These are phyloP conservation scores for Mucor indicus DNA, from an alignment of 371 early-diverging fungal species.

Conservation along the genomic window DNA sequence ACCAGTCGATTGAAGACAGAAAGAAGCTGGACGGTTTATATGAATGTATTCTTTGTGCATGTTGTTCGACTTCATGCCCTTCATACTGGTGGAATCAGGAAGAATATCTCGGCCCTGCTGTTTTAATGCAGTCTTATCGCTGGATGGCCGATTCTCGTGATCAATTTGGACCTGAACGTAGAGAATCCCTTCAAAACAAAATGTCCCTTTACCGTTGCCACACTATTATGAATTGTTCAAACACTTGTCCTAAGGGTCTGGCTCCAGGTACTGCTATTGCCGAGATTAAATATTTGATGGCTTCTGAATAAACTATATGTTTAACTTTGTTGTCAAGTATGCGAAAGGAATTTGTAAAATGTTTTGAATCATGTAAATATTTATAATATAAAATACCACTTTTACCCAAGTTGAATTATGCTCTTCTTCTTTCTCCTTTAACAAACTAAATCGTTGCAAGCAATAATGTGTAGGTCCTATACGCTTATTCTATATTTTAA, in stretches of 20 bases:
- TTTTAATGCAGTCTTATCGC: conserved; percentile 95
- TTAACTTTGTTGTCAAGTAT: no score
- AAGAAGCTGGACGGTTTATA: conserved; percentile 96
- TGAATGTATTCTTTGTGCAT: conserved; percentile 97
- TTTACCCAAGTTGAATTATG: no score
- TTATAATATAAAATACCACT: no score
- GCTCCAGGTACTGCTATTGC: conserved; percentile 97
- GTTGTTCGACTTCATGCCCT: conserved; percentile 96
- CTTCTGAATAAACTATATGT: conserved; percentile 79
- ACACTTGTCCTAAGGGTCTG: conserved; percentile 96
- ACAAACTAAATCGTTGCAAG: no score
- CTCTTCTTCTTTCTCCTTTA: no score
- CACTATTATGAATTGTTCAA: conserved; percentile 98
- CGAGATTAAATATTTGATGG: conserved; percentile 93
- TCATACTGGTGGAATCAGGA: conserved; percentile 97
- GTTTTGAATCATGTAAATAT: no score
- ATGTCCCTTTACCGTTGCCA: conserved; percentile 97
- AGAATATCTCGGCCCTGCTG: conserved; percentile 94
- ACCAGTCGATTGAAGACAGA: conserved; percentile 90
- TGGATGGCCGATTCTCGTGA: conserved; percentile 98
- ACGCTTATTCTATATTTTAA: no score
- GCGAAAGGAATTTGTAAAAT: no score
- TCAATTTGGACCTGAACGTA: conserved; percentile 85
- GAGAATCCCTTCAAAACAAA: conserved; percentile 87
- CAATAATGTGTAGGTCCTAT: no score